A percentile compares a stretch with the other conserved stretches of the same genome.
phyloP scores from a whole-genome alignment of 805 yeast species.

The Jamesozyma lodderae region DNA sequence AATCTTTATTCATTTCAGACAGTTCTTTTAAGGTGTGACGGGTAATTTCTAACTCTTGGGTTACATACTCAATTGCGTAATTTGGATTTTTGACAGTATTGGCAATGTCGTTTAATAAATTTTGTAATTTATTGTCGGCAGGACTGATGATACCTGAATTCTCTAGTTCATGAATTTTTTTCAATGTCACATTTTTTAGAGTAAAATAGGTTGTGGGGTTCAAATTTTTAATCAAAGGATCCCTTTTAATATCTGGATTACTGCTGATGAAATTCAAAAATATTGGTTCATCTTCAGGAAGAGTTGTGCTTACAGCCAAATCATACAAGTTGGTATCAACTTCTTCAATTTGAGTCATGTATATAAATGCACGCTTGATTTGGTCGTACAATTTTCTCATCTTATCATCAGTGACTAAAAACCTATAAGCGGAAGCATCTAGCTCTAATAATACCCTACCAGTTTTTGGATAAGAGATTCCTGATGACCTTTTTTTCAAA shows the following conservation, averaged over 20 bases:
- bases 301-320: slow-evolving; percentile 18
- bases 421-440: slow-evolving; percentile 44
- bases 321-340: slow-evolving; percentile 59
- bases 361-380: slow-evolving; percentile 73
- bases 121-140: slow-evolving; percentile 59
- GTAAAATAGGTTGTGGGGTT: slow-evolving; percentile 52
- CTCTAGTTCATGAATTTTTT: slow-evolving; percentile 69
- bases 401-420: slow-evolving; percentile 45
- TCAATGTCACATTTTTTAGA: slow-evolving; percentile 67
- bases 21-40: slow-evolving; percentile 37
- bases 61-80: slow-evolving; percentile 40
- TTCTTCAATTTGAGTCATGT: slow-evolving; percentile 73
- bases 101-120: slow-evolving; percentile 73
- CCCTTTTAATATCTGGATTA: slow-evolving; percentile 27
- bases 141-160: slow-evolving; percentile 54
- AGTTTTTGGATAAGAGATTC: slow-evolving; percentile 33
- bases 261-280: slow-evolving; percentile 49
- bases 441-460: slow-evolving; percentile 39
- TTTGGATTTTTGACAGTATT: slow-evolving; percentile 58
- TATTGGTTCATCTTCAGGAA: slow-evolving; percentile 53
- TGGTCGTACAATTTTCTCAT: slow-evolving; percentile 55
- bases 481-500: slow-evolving; percentile 31
- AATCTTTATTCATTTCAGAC: slow-evolving; percentile 37
- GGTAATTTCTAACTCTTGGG: slow-evolving; percentile 38
- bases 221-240: slow-evolving; percentile 38